Evolutionary conservation across 805 yeast species (phyloP).

Genomic region (Pichia thaimueangensis): DNA sequence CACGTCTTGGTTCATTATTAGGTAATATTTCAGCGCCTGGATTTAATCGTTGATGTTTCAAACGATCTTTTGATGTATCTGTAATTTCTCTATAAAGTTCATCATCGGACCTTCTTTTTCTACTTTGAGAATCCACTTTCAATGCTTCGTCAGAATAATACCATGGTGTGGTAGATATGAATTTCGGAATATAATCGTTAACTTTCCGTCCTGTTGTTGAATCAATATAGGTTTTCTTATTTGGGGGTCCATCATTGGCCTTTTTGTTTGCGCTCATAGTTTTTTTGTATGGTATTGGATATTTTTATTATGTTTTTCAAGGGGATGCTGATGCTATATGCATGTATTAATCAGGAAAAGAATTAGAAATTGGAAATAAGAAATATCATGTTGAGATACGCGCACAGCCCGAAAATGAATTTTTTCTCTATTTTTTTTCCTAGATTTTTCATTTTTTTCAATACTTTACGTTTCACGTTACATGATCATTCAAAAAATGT

Average conservation of each 20-base stretch:
- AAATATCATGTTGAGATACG: background rate
- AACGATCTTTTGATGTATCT: conserved; percentile 34
- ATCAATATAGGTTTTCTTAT: conserved; percentile 15
- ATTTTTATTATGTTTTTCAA: background rate
- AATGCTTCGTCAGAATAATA: conserved; percentile 28
- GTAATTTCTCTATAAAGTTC: conserved; percentile 17
- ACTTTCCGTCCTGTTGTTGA: conserved; percentile 21
- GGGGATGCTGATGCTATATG: background rate
- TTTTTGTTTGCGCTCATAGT: conserved; percentile 1
- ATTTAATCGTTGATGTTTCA: conserved; percentile 52
- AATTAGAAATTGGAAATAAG: background rate
- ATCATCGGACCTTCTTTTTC: conserved; percentile 25
- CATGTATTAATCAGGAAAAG: background rate
- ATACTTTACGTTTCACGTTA: background rate
- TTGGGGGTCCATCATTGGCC: conserved; percentile 3
- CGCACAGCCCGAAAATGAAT: conserved; percentile 2
- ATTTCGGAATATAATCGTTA: conserved; percentile 36
- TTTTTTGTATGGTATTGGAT: background rate
- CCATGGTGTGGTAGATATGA: conserved; percentile 37
- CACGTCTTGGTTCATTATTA: conserved; percentile 47
- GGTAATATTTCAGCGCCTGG: conserved; percentile 34
- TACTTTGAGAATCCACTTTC: conserved; percentile 22
- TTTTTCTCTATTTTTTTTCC: background rate
- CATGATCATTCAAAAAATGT: too few relatives aligned
- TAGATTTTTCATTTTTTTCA: too few relatives aligned